Percentiles rank a stretch among this genome's conserved stretches.
phyloP scores from a whole-genome alignment of 768 basidiomycete genomes.

The Hygrocybe punicea region DNA sequence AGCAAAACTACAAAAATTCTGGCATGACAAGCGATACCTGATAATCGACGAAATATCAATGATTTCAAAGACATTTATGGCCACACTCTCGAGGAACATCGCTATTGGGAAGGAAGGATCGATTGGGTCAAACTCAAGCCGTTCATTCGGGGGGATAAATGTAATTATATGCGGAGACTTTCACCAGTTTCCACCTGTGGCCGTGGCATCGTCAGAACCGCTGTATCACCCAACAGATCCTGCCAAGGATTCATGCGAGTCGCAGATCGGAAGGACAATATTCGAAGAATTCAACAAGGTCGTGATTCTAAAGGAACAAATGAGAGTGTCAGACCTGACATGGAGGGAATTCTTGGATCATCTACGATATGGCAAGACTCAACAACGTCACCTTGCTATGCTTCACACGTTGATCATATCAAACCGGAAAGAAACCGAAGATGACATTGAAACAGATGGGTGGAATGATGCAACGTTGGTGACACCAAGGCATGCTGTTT shows the following conservation, averaged over 20 bases:
- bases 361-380: no score
- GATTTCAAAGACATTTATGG: constrained; percentile 26
- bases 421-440: constrained; percentile 11
- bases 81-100: constrained; percentile 12
- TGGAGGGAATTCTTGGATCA: no score
- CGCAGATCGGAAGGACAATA: constrained; percentile 16
- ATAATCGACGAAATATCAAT: constrained; percentile 38
- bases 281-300: constrained; percentile 30
- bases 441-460: constrained; percentile 13
- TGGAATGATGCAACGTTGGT: constrained; percentile 27
- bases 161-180: constrained; percentile 35
- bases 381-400: no score
- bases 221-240: constrained; percentile 7
- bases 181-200: constrained; percentile 34
- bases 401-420: no score
- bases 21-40: constrained; percentile 25
- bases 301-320: constrained; percentile 33
- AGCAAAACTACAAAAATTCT: constrained; percentile 17
- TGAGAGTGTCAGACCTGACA: constrained; percentile 24
- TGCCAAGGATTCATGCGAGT: background rate
- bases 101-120: background rate
- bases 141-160: constrained; percentile 34
- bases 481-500: constrained; percentile 31
- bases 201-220: constrained; percentile 26
- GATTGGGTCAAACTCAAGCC: no score